A percentile compares a stretch with the other conserved stretches of the same genome.
phyloP scores from a whole-genome alignment of 2,329 filamentous ascomycete genomes.

The Ophiostoma triangulosporum region DNA sequence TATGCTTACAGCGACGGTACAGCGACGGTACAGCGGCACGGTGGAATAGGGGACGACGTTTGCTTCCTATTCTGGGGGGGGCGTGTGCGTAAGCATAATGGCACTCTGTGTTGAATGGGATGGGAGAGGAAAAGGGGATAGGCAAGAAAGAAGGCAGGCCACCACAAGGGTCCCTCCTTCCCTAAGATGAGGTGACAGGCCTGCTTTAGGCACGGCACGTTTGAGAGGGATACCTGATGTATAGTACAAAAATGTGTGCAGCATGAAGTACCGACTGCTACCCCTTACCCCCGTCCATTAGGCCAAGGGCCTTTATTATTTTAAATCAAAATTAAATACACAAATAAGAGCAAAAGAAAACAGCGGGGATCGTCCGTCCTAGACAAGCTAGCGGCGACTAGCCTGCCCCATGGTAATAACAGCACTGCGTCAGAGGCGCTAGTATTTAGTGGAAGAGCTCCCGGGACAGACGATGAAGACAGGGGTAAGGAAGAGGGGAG shows the following conservation, averaged over 20 bases:
- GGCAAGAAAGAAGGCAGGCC: background rate
- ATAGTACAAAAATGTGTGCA: background rate
- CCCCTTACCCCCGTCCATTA: background rate
- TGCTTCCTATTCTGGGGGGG: constrained; percentile 8
- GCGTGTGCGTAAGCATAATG: background rate
- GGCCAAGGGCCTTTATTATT: background rate
- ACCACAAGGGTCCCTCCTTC: background rate
- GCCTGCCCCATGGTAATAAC: background rate
- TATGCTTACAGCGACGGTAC: background rate
- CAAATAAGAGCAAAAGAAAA: constrained; percentile 3
- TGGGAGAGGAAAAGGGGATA: background rate
- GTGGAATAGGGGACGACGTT: background rate
- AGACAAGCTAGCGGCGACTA: constrained; percentile 5
- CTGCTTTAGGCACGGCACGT: background rate
- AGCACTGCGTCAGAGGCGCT: constrained; percentile 7
- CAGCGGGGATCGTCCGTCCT: constrained; percentile 7
- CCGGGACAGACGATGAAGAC: constrained; percentile 1
- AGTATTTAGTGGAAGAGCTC: constrained; percentile 8
- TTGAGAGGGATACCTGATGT: background rate
- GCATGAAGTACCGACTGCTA: background rate
- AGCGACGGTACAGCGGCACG: background rate
- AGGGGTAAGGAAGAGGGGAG: background rate
- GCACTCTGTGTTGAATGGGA: background rate
- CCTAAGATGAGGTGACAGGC: background rate
- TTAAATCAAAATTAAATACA: background rate